Percentiles rank a stretch among this genome's conserved stretches.
These are phyloP conservation scores for Endothia cerciana DNA, from an alignment of 2,329 filamentous ascomycete genomes.

Conservation along the genomic window DNA sequence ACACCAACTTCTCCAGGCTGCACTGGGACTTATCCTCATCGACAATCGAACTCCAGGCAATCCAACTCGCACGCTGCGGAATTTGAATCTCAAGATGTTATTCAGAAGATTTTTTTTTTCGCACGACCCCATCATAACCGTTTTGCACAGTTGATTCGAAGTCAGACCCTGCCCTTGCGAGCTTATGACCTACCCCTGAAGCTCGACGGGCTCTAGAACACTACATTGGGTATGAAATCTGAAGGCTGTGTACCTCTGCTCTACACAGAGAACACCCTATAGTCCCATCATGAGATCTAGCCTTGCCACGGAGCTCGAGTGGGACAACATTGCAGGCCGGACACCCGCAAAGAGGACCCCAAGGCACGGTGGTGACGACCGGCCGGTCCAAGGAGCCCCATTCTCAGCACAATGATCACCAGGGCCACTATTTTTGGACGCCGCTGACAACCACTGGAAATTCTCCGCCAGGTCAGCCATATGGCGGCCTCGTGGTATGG, in stretches of 20 bases:
- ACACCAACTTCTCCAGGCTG: not conserved
- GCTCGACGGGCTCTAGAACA: not conserved
- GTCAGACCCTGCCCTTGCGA: no score
- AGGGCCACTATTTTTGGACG: conserved; percentile 12
- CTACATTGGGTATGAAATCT: not conserved
- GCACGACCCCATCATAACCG: not conserved
- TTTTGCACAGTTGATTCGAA: not conserved
- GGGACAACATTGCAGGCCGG: not conserved
- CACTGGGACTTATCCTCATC: not conserved
- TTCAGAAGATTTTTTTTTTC: not conserved
- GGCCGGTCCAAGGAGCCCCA: not conserved
- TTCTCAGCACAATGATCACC: conserved; percentile 12
- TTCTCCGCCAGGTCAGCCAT: conserved; percentile 7
- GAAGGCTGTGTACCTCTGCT: not conserved
- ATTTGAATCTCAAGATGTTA: not conserved
- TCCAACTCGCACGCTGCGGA: not conserved
- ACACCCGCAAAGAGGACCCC: not conserved
- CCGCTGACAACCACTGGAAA: conserved; percentile 15
- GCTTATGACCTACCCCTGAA: not conserved
- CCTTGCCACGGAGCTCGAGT: not conserved
- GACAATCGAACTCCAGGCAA: not conserved
- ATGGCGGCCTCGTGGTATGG: conserved; percentile 20
- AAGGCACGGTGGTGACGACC: not conserved
- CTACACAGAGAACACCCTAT: not conserved
- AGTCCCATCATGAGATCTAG: not conserved